These are phyloP conservation scores for Clavulina sp. DNA, from an alignment of 768 basidiomycete species.

Conservation along the genomic window DNA sequence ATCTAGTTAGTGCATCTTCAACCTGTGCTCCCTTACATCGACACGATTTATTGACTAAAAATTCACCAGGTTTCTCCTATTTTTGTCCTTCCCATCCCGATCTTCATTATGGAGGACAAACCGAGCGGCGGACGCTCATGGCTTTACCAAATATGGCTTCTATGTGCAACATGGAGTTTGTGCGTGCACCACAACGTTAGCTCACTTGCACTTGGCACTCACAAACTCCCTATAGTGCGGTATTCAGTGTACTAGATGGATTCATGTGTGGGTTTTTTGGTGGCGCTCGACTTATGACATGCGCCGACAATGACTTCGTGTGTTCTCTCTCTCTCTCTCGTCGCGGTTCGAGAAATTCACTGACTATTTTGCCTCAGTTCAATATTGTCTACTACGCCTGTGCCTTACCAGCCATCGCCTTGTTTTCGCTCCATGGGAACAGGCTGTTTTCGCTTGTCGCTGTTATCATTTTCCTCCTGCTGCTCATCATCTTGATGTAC, in stretches of 20 bases:
- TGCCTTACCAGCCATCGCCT: conserved; percentile 20
- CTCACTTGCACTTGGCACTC: neutral
- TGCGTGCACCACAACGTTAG: conserved; percentile 2
- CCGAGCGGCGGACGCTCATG: conserved; percentile 14
- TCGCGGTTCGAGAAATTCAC: neutral
- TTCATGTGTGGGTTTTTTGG: conserved; percentile 16
- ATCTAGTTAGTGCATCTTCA: conserved; percentile 7
- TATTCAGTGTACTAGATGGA: conserved; percentile 1
- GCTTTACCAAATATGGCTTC: conserved; percentile 18
- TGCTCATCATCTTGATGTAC: conserved; percentile 15
- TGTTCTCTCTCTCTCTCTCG: neutral
- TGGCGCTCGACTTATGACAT: conserved; percentile 10
- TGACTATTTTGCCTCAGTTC: neutral
- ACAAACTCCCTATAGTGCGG: neutral
- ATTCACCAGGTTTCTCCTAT: conserved; percentile 2
- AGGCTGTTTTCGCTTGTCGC: conserved; percentile 17
- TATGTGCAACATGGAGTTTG: conserved; percentile 16
- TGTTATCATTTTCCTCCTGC: conserved; percentile 15
- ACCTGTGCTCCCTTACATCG: conserved; percentile 1
- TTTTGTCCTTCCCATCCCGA: conserved; percentile 16
- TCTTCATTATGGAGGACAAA: conserved; percentile 19
- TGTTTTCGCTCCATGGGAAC: conserved; percentile 21
- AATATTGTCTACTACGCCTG: conserved; percentile 13
- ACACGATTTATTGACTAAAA: conserved; percentile 3
- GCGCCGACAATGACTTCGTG: conserved; percentile 19